These are phyloP conservation scores for Cyberlindnera petersonii DNA, from an alignment of 805 yeast species.

Conservation along the genomic window DNA sequence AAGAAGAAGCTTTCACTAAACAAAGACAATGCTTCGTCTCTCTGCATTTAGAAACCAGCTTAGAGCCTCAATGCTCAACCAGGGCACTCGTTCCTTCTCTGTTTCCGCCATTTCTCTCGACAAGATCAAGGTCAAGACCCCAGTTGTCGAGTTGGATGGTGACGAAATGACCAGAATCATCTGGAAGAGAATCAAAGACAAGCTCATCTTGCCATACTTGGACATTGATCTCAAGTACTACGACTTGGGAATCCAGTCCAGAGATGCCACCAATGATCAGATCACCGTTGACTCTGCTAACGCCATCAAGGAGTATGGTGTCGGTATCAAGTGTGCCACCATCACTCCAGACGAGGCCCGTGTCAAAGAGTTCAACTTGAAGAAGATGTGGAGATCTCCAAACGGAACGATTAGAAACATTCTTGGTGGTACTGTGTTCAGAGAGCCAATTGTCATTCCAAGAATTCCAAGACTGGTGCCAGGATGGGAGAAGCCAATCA, in stretches of 20 bases:
- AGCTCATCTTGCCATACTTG: constrained; percentile 79
- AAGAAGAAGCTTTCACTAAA: neutral
- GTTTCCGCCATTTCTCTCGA: constrained; percentile 31
- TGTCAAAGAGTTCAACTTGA: constrained; percentile 83
- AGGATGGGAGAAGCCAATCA: constrained; percentile 92
- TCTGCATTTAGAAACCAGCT: constrained; percentile 16
- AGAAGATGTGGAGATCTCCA: constrained; percentile 97
- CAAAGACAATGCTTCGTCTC: constrained; percentile 19
- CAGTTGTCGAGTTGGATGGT: constrained; percentile 74
- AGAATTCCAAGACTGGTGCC: constrained; percentile 84
- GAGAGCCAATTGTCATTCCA: constrained; percentile 93
- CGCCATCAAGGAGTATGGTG: constrained; percentile 84
- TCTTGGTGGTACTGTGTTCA: constrained; percentile 93
- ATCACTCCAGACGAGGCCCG: constrained; percentile 97
- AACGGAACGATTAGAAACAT: constrained; percentile 96
- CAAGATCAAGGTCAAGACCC: constrained; percentile 78
- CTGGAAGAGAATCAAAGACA: constrained; percentile 86
- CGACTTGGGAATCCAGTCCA: constrained; percentile 80
- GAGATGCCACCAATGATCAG: constrained; percentile 85
- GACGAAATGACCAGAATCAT: constrained; percentile 97
- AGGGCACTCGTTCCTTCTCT: constrained; percentile 22
- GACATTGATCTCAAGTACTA: constrained; percentile 88
- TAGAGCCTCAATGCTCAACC: constrained; percentile 13
- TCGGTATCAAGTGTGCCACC: constrained; percentile 96
- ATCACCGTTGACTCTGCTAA: constrained; percentile 87